Percentiles rank a stretch among this genome's conserved stretches.
phyloP scores from a whole-genome alignment of 2,329 filamentous ascomycete genomes.

The Periconia sp. region DNA sequence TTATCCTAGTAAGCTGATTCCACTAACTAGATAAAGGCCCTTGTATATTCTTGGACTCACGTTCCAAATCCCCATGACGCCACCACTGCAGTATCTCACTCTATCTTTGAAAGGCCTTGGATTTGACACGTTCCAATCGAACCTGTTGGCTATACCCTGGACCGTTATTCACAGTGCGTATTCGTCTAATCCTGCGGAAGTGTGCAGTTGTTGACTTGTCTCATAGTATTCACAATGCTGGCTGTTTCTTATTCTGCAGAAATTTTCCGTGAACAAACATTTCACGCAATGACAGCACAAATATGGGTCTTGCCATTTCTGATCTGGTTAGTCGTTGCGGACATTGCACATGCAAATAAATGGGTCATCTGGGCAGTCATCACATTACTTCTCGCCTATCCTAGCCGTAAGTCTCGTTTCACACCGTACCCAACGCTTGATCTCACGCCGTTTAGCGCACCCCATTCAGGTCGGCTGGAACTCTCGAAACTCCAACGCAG shows the following conservation, averaged over 20 bases:
- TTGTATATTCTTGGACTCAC: slow-evolving; percentile 28
- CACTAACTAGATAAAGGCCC: slow-evolving; percentile 5
- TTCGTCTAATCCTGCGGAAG: too few species aligned
- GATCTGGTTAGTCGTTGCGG: slow-evolving; percentile 24
- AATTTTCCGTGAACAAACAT: slow-evolving; percentile 19
- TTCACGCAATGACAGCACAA: slow-evolving; percentile 18
- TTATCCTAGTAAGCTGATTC: slow-evolving; percentile 8
- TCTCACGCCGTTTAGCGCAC: slow-evolving; percentile 31
- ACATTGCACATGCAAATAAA: slow-evolving; percentile 45
- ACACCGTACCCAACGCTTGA: slow-evolving; percentile 29
- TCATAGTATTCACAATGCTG: slow-evolving; percentile 23
- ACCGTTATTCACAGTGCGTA: slow-evolving; percentile 18
- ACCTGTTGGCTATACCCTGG: slow-evolving; percentile 64
- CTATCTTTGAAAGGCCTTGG: slow-evolving; percentile 23
- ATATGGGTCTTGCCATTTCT: slow-evolving; percentile 29
- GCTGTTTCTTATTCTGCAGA: slow-evolving; percentile 23
- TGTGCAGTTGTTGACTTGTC: too few species aligned
- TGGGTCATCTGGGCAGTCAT: slow-evolving; percentile 54
- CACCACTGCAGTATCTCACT: slow-evolving; percentile 26
- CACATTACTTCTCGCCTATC: slow-evolving; percentile 51
- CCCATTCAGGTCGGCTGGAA: slow-evolving; percentile 63
- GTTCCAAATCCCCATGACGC: slow-evolving; percentile 25
- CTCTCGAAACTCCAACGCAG: slow-evolving; percentile 65
- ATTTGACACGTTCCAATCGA: slow-evolving; percentile 53
- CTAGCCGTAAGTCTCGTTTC: slow-evolving; percentile 51